These are phyloP conservation scores for Protostelium mycophagum DNA, from an alignment of 78 protist species.

Conservation along the genomic window DNA sequence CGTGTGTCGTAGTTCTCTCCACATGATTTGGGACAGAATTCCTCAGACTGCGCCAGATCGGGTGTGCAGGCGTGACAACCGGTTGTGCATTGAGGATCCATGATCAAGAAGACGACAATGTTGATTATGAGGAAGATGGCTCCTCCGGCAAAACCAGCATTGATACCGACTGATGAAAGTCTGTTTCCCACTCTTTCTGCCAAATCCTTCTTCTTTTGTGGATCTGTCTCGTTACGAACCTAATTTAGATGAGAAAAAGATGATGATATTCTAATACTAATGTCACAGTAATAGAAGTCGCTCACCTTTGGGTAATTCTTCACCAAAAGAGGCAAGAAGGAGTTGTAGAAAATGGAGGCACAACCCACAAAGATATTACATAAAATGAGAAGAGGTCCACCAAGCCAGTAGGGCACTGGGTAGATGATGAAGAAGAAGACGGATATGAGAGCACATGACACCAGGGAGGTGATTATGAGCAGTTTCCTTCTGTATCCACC, in stretches of 20 bases:
- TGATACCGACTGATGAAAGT: neutral
- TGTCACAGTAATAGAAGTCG: neutral
- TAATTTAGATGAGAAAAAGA: too few species aligned
- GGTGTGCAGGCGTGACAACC: neutral
- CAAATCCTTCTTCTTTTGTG: neutral
- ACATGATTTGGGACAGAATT: neutral
- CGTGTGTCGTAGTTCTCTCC: neutral
- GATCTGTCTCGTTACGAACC: neutral
- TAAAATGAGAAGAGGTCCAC: neutral
- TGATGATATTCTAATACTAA: too few species aligned
- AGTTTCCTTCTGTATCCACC: neutral
- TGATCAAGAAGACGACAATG: neutral
- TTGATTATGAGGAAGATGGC: neutral
- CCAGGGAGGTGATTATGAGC: neutral
- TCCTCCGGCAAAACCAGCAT: neutral
- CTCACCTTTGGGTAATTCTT: neutral
- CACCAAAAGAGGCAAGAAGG: neutral
- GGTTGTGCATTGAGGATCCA: neutral
- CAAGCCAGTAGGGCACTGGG: neutral
- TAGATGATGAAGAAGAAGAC: neutral
- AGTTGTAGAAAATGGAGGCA: neutral
- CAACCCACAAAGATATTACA: neutral
- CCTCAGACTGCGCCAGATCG: neutral
- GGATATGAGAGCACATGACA: neutral
- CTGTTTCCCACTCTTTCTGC: neutral